These are phyloP conservation scores for Secale cereale DNA, from an alignment of 176 grass and related monocot genomes.

Conservation along the genomic window DNA sequence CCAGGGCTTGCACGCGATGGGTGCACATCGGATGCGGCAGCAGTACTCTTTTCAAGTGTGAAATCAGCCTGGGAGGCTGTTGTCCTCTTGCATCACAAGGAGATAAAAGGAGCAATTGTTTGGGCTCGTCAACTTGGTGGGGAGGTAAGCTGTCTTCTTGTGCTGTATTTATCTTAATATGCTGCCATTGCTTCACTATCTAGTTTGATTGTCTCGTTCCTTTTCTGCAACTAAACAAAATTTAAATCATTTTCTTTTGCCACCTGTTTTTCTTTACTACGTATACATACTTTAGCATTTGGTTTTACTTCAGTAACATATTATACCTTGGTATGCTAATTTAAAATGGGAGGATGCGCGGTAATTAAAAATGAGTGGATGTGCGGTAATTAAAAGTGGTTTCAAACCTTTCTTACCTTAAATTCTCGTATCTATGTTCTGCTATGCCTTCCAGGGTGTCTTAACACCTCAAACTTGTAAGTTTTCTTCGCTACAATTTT, in stretches of 20 bases:
- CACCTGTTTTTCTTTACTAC: background rate
- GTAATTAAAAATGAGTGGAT: background rate
- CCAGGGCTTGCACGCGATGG: conserved; percentile 87
- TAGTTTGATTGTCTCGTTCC: conserved; percentile 3
- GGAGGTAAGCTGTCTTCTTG: conserved; percentile 51
- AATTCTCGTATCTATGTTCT: background rate
- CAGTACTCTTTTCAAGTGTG: conserved; percentile 78
- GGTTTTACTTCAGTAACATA: background rate
- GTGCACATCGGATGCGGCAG: conserved; percentile 65
- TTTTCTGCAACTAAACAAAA: conserved; percentile 13
- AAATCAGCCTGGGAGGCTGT: conserved; percentile 72
- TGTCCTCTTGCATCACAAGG: conserved; percentile 63
- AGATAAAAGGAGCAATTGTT: conserved; percentile 64
- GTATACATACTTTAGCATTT: background rate
- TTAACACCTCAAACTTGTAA: no score
- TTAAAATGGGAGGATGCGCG: background rate
- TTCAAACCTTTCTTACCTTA: background rate
- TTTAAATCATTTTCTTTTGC: background rate
- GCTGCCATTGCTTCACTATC: background rate
- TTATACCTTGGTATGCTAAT: background rate
- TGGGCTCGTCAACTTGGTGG: conserved; percentile 98
- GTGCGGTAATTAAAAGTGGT: background rate
- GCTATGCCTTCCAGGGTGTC: background rate
- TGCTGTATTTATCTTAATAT: conserved; percentile 1
- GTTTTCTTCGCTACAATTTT: no score